Evolutionary conservation across 2,329 filamentous ascomycete species (phyloP).

Genomic region (Hysterium pulicare): DNA sequence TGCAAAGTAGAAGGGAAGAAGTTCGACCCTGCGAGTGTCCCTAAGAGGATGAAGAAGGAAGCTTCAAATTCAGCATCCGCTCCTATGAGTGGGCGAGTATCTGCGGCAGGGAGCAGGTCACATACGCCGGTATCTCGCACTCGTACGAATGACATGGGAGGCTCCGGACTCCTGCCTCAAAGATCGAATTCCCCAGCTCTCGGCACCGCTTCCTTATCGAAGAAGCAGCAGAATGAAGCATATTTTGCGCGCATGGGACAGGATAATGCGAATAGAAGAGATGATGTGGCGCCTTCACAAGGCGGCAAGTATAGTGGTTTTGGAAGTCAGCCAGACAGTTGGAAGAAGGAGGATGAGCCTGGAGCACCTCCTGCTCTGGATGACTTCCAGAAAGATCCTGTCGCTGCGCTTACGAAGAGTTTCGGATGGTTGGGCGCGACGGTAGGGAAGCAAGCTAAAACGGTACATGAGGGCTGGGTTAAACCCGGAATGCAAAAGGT

Average conservation of each 20-base stretch:
- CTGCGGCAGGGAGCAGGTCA: conserved; percentile 34
- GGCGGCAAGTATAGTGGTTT: conserved; percentile 93
- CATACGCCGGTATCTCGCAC: conserved; percentile 39
- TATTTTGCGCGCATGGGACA: conserved; percentile 85
- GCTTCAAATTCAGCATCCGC: conserved; percentile 18
- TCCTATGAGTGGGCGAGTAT: conserved; percentile 31
- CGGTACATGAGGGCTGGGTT: conserved; percentile 85
- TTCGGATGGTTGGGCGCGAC: conserved; percentile 92
- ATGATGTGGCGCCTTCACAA: conserved; percentile 75
- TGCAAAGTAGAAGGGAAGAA: conserved; percentile 85
- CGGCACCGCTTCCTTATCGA: conserved; percentile 37
- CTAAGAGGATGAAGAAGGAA: conserved; percentile 43
- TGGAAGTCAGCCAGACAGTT: conserved; percentile 67
- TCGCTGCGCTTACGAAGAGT: conserved; percentile 83
- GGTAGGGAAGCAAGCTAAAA: conserved; percentile 86
- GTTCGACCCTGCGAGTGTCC: conserved; percentile 69
- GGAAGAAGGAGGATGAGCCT: conserved; percentile 38
- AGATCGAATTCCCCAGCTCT: conserved; percentile 37
- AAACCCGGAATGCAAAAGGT: conserved; percentile 90
- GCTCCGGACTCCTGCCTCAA: conserved; percentile 9
- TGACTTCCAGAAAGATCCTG: conserved; percentile 86
- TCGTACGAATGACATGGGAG: conserved; percentile 25
- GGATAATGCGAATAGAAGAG: conserved; percentile 75
- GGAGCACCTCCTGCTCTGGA: conserved; percentile 66
- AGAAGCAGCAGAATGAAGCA: conserved; percentile 70